Evolutionary conservation across 345 rosid genomes (phyloP).

Genomic region (Durio zibethinus): DNA sequence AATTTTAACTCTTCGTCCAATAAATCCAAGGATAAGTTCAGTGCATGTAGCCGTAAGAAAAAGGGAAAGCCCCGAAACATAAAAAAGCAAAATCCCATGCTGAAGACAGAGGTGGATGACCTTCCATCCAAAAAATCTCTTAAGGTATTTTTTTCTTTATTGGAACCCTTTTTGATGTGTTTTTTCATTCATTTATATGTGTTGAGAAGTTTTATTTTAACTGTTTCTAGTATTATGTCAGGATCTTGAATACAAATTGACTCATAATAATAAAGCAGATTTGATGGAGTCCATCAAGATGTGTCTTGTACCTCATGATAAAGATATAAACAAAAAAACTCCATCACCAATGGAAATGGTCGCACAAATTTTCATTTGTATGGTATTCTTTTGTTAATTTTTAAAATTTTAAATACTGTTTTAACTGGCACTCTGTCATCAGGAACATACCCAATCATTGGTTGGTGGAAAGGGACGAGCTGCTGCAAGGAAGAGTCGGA

Average conservation of each 20-base stretch:
- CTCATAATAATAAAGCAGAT: constrained; percentile 27
- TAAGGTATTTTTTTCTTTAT: constrained; percentile 46
- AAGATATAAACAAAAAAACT: constrained; percentile 33
- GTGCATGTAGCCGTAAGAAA: constrained; percentile 46
- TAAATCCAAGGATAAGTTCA: constrained; percentile 51
- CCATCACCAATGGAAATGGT: constrained; percentile 40
- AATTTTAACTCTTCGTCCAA: constrained; percentile 39
- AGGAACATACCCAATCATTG: constrained; percentile 56
- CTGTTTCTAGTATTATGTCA: constrained; percentile 25
- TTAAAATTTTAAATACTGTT: constrained; percentile 28
- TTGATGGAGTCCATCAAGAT: constrained; percentile 36
- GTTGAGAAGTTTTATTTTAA: constrained; percentile 9
- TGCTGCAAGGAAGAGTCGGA: constrained; percentile 58
- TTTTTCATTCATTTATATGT: constrained; percentile 6
- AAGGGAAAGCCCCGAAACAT: constrained; percentile 47
- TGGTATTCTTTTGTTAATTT: constrained; percentile 22
- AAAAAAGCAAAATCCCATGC: constrained; percentile 43
- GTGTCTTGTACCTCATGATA: constrained; percentile 29
- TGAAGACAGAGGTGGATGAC: constrained; percentile 27
- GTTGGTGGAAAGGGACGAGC: constrained; percentile 47
- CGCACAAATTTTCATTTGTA: constrained; percentile 27
- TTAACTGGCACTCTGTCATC: constrained; percentile 53
- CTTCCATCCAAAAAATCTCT: constrained; percentile 25
- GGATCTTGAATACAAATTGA: constrained; percentile 29
- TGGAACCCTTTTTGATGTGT: constrained; percentile 1